phyloP scores from a whole-genome alignment of 208 protist genomes.

The Leishmania lainsoni region DNA sequence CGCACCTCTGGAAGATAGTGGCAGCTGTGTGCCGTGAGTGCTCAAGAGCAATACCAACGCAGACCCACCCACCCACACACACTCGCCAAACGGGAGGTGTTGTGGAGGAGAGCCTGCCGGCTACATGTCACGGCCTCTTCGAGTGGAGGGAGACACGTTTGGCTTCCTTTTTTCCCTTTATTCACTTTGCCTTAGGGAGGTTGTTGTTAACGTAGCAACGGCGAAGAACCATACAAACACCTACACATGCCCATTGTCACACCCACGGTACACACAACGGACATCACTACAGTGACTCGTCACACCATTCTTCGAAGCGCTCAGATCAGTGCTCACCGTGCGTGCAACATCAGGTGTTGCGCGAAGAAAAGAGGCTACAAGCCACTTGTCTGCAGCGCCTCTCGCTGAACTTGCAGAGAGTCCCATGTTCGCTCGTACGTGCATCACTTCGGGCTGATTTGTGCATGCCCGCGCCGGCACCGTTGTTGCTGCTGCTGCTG shows the following conservation, averaged over 20 bases:
- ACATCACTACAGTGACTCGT: neutral
- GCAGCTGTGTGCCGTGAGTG: neutral
- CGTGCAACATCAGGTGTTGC: neutral
- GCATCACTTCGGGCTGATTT: neutral
- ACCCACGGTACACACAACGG: neutral
- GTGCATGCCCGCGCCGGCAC: neutral
- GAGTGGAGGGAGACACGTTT: neutral
- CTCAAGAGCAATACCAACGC: neutral
- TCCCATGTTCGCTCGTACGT: neutral
- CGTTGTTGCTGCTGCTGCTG: neutral
- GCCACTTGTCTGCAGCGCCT: neutral
- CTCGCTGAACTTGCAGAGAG: neutral
- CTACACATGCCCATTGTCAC: neutral
- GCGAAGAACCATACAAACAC: neutral
- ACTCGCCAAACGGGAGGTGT: neutral
- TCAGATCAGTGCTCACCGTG: neutral
- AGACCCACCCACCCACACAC: neutral
- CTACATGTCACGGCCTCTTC: neutral
- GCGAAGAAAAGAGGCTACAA: neutral
- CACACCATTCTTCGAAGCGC: neutral
- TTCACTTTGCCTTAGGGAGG: neutral
- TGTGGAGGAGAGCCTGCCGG: too few relatives aligned
- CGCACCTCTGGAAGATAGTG: neutral
- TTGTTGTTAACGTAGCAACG: neutral
- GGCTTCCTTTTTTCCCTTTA: neutral